Evolutionary conservation across 2,329 filamentous ascomycete species (phyloP), one percentile per base, ranked within the genome.

Genomic region (Fusarium luffae): DNA sequence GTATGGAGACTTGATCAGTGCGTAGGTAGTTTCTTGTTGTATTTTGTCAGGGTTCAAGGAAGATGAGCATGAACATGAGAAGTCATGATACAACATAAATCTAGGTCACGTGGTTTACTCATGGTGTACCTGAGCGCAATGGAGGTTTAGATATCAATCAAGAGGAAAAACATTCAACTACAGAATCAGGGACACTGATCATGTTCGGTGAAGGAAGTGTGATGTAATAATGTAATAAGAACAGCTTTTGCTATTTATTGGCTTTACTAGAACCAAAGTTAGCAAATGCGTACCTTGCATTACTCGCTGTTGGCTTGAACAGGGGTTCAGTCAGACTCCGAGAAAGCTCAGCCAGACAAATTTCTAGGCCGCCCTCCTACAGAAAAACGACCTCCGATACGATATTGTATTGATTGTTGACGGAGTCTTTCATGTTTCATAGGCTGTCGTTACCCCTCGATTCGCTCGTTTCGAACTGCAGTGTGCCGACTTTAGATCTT

Each of bases 381-480:
- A 23, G 40, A 28, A 56, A 14, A 28, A 32, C 32, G 44, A 47
- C 60, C 48, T 62, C 48, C 54, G 46, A 23, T 16, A 23, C 19
- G 41, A 43, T 43, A 23, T 23, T 25, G 13, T 43, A 23, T 27
- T 27, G 49, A 40, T 27, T 62, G 66, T 59, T 66, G 69, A 69
- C 42, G 57, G 59, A 55, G 54, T 41, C 52, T 64, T 48, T 27
- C 21, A 37, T 60, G 68, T 70, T 74, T 72, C 64, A 73, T 74
- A 73, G 68, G 65, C 43, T 46, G 49, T 60, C 58, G 43, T 54
- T 40, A 25, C 50, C 62, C 63, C 59, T 71, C 61, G 55, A 49
- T 54, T 44, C 43, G 47, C 46, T 37, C 34, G 18, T n/a, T 18
- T 37, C 34, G 34, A n/a, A 37, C 34, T 37, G 34, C 18, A 37